Conservation (phyloP, 2,329 filamentous ascomycete genomes). For the Diaporthe citrichinensis region DNA sequence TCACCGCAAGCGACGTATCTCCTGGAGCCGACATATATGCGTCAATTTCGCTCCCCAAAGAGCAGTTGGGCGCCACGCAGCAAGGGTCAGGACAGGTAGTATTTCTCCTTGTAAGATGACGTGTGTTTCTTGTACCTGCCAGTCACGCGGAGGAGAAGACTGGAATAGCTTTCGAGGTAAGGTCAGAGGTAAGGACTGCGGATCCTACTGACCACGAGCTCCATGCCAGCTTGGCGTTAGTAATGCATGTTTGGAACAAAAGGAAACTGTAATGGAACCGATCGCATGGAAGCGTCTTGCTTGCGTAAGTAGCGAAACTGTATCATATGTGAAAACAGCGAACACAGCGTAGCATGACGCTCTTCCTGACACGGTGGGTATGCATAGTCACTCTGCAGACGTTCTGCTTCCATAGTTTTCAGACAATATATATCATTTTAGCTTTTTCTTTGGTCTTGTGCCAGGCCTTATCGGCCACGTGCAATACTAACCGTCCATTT, state of each 20-base stretch:
- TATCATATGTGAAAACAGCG: slow-evolving; percentile 44
- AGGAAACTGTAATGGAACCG: slow-evolving; percentile 10
- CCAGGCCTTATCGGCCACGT: slow-evolving; percentile 3
- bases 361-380: neutral
- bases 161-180: slow-evolving; percentile 45
- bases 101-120: slow-evolving; percentile 38
- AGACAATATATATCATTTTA: slow-evolving; percentile 26
- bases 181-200: slow-evolving; percentile 50
- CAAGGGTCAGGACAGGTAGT: slow-evolving; percentile 41
- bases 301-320: slow-evolving; percentile 38
- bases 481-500: slow-evolving; percentile 10
- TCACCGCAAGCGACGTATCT: neutral
- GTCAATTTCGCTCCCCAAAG: neutral
- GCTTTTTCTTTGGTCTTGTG: slow-evolving; percentile 16
- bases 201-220: slow-evolving; percentile 47
- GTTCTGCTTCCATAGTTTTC: neutral
- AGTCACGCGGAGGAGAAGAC: slow-evolving; percentile 16
- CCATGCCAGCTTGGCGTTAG: slow-evolving; percentile 30
- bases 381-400: neutral
- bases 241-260: slow-evolving; percentile 4
- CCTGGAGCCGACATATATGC: neutral
- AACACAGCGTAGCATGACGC: slow-evolving; percentile 12
- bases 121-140: slow-evolving; percentile 34
- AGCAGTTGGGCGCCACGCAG: slow-evolving; percentile 20
- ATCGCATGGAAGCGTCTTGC: slow-evolving; percentile 3